phyloP scores from a whole-genome alignment of 345 rosid species.

The Carallia brachiata region DNA sequence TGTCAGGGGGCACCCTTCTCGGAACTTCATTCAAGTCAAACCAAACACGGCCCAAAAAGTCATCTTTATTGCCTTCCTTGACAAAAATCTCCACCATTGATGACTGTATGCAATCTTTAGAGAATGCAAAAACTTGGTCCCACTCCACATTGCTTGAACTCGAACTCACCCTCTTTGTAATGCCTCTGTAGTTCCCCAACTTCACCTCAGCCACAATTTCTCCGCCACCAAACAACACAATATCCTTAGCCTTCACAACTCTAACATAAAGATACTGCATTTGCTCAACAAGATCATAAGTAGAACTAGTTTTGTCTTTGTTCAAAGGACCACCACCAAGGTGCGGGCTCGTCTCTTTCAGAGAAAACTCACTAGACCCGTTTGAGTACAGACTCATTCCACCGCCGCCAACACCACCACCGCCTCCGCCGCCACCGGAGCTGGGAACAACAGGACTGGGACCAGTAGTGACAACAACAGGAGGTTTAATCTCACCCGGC shows the following conservation, averaged over 20 bases:
- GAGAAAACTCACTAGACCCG: constrained; percentile 49
- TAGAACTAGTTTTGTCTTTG: constrained; percentile 63
- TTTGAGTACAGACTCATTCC: constrained; percentile 28
- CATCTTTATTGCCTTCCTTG: constrained; percentile 55
- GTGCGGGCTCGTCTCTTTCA: constrained; percentile 67
- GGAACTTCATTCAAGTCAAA: constrained; percentile 69
- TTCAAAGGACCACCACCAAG: constrained; percentile 58
- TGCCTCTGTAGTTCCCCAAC: constrained; percentile 64
- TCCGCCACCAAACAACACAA: constrained; percentile 36
- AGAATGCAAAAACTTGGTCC: constrained; percentile 77
- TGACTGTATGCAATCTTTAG: constrained; percentile 73
- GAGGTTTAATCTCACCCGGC: constrained; percentile 56
- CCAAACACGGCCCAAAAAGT: constrained; percentile 59
- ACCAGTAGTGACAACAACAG: constrained; percentile 44
- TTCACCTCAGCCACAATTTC: constrained; percentile 64
- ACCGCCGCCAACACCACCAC: constrained; percentile 17
- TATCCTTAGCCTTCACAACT: constrained; percentile 52
- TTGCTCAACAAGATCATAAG: constrained; percentile 80
- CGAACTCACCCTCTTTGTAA: constrained; percentile 47
- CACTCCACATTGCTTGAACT: constrained; percentile 42
- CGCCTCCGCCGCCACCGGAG: constrained; percentile 17
- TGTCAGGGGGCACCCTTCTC: constrained; percentile 67
- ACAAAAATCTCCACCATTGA: constrained; percentile 64
- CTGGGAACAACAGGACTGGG: constrained; percentile 32
- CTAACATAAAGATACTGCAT: constrained; percentile 73